Evolutionary conservation across 768 basidiomycete species (phyloP).

Genomic region (Phylloporus scabripes): DNA sequence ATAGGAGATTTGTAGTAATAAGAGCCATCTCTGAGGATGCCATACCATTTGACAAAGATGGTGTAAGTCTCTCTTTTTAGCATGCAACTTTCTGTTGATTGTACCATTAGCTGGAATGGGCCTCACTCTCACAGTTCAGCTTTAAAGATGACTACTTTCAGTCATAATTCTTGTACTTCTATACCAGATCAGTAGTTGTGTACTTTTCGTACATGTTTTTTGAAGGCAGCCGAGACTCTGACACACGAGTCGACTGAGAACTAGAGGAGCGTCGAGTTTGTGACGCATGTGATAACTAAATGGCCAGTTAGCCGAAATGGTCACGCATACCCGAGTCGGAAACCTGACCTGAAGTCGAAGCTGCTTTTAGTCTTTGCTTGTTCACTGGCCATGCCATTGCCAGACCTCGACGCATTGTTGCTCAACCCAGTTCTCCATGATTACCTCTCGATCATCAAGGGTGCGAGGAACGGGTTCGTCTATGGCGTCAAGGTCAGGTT

Average conservation of each 20-base stretch:
- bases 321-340: not conserved
- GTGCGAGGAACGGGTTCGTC: constrained; percentile 84
- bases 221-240: not conserved
- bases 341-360: not conserved
- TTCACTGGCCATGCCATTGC: constrained; percentile 14
- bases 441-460: constrained; percentile 89
- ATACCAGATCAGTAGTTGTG: not conserved
- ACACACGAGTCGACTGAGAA: not conserved
- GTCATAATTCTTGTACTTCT: not conserved
- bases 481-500: constrained; percentile 90
- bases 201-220: not conserved
- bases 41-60: constrained; percentile 30
- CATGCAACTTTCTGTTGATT: constrained; percentile 1
- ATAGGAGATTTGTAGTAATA: constrained; percentile 64
- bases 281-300: constrained; percentile 23
- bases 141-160: constrained; percentile 56
- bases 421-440: constrained; percentile 79
- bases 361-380: not conserved
- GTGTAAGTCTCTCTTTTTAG: constrained; percentile 36
- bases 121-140: constrained; percentile 39
- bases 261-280: not conserved
- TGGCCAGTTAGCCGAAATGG: not conserved
- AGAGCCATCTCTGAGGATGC: constrained; percentile 32
- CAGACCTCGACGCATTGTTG: constrained; percentile 22
- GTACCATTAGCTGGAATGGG: constrained; percentile 52